These are phyloP conservation scores for Parascedosporium putredinis DNA, from an alignment of 2,329 filamentous ascomycete genomes.

Conservation along the genomic window DNA sequence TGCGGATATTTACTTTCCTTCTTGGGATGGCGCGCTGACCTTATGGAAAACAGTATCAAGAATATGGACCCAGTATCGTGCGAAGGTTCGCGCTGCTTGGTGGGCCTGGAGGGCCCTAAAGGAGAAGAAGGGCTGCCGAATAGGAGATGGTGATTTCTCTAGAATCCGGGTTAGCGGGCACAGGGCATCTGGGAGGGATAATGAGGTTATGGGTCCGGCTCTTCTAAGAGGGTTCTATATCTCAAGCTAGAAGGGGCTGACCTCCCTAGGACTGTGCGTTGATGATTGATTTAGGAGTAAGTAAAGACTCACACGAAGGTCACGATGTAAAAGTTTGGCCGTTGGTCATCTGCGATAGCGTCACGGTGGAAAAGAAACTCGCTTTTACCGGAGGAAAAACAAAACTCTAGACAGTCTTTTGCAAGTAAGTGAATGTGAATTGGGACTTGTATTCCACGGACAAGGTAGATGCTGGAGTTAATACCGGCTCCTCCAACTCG, in stretches of 20 bases:
- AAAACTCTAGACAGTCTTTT: not conserved
- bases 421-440: not conserved
- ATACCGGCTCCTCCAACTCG: too few relatives aligned
- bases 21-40: not conserved
- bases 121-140: not conserved
- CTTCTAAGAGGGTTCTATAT: too few relatives aligned
- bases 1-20: too few relatives aligned
- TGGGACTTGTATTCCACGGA: too few relatives aligned
- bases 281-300: too few relatives aligned
- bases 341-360: not conserved
- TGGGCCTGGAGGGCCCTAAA: slow-evolving; percentile 72
- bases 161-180: not conserved
- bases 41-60: slow-evolving; percentile 58
- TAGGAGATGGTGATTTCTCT: not conserved
- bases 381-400: not conserved
- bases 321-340: not conserved
- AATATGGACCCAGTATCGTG: slow-evolving; percentile 92
- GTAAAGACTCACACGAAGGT: not conserved
- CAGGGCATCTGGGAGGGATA: not conserved
- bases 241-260: too few relatives aligned
- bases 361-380: not conserved
- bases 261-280: too few relatives aligned
- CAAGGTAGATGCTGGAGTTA: too few relatives aligned
- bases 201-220: too few relatives aligned
- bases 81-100: slow-evolving; percentile 88